phyloP scores from a whole-genome alignment of 305 asterid species.

The Fraxinus latifolia region DNA sequence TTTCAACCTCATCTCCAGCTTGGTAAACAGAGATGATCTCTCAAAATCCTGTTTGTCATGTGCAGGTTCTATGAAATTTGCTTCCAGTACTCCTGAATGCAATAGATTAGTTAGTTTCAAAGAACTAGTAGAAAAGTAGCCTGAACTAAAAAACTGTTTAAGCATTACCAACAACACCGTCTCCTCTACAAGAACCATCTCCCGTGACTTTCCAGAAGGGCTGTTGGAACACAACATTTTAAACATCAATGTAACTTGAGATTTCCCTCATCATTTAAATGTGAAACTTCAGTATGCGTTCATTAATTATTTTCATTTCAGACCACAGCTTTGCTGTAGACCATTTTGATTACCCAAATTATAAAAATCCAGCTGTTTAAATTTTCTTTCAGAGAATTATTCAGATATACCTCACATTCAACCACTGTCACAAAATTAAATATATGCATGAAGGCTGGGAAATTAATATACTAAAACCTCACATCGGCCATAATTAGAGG shows the following conservation, averaged over 20 bases:
- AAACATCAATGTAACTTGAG: slow-evolving; percentile 14
- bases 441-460: neutral
- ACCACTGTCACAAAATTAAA: slow-evolving; percentile 9
- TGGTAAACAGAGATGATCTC: slow-evolving; percentile 61
- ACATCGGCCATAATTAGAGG: neutral
- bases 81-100: slow-evolving; percentile 82
- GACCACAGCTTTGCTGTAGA: neutral
- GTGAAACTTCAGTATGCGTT: neutral
- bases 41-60: slow-evolving; percentile 98
- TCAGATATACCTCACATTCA: neutral
- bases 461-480: neutral
- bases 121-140: neutral
- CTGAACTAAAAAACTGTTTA: neutral
- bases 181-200: slow-evolving; percentile 71
- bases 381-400: slow-evolving; percentile 14
- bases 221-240: slow-evolving; percentile 37
- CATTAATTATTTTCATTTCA: neutral
- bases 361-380: neutral
- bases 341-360: neutral
- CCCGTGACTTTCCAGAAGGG: slow-evolving; percentile 91
- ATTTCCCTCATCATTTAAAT: neutral
- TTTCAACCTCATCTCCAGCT: slow-evolving; percentile 72
- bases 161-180: slow-evolving; percentile 81
- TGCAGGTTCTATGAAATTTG: slow-evolving; percentile 92
- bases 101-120: slow-evolving; percentile 26